phyloP scores from a whole-genome alignment of 2,329 filamentous ascomycete species.

The Lecanosticta acicola region DNA sequence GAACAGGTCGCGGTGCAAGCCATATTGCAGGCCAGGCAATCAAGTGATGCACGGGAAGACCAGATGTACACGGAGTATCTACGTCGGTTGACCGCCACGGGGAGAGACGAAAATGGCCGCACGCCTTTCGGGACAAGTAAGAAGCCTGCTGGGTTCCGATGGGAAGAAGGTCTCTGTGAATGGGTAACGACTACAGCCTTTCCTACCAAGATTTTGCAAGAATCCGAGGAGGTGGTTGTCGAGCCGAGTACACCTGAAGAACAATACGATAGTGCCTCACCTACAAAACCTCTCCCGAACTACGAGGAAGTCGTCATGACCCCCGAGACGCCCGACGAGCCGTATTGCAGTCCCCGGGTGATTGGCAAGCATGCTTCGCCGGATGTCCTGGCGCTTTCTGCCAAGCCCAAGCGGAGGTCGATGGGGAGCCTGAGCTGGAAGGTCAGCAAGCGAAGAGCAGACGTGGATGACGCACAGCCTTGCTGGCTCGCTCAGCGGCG shows the following conservation, averaged over 20 bases:
- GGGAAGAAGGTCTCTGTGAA: slow-evolving; percentile 43
- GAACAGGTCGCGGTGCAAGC: slow-evolving; percentile 10
- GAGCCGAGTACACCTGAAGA: too few relatives aligned
- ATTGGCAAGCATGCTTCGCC: background rate
- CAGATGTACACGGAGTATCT: slow-evolving; percentile 3
- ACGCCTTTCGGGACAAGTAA: slow-evolving; percentile 9
- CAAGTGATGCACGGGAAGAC: slow-evolving; percentile 9
- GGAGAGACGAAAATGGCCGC: background rate
- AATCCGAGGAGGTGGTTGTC: background rate
- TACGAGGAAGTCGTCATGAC: background rate
- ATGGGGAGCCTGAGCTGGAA: background rate
- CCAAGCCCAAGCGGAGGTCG: background rate
- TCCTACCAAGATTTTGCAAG: background rate
- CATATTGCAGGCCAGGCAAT: slow-evolving; percentile 9
- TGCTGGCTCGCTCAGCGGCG: background rate
- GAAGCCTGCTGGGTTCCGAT: slow-evolving; percentile 27
- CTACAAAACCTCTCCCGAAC: too few relatives aligned
- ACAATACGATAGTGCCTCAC: too few relatives aligned
- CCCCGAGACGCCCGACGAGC: background rate
- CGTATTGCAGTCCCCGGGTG: background rate
- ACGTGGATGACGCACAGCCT: background rate
- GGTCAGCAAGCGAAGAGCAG: background rate
- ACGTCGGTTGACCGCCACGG: background rate
- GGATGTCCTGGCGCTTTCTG: background rate
- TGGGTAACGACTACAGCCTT: slow-evolving; percentile 41